phyloP scores from a whole-genome alignment of 73 alveolate genomes.

The Stentor roeselii region DNA sequence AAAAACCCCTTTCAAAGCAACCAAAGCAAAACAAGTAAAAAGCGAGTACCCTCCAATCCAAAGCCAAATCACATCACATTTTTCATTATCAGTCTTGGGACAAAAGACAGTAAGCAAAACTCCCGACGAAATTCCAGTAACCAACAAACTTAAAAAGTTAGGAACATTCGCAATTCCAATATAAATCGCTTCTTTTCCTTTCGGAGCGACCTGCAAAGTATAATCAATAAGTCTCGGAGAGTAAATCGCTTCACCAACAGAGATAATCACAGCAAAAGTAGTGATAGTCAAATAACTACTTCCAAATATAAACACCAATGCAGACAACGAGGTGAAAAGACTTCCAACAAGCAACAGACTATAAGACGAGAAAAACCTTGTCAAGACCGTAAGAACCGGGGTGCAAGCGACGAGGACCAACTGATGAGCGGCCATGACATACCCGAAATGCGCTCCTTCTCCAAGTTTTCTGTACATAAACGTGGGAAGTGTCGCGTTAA shows the following conservation, averaged over 20 bases:
- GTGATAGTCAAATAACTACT: neutral
- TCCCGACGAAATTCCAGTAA: neutral
- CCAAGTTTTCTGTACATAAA: slow-evolving; percentile 30
- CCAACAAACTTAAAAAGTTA: neutral
- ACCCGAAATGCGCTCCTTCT: slow-evolving; percentile 24
- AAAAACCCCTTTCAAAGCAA: no score
- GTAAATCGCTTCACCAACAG: slow-evolving; percentile 17
- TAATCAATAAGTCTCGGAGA: slow-evolving; percentile 21
- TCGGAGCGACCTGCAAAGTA: slow-evolving; percentile 13
- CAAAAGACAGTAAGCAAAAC: slow-evolving; percentile 1
- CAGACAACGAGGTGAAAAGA: neutral
- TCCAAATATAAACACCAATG: slow-evolving; percentile 2
- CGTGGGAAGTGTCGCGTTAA: slow-evolving; percentile 4
- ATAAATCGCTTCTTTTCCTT: slow-evolving; percentile 11
- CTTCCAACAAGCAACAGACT: neutral
- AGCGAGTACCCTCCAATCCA: slow-evolving; percentile 3
- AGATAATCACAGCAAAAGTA: neutral
- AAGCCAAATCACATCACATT: neutral
- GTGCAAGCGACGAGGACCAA: neutral
- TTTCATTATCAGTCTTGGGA: neutral
- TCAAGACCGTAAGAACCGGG: neutral
- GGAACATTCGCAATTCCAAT: neutral
- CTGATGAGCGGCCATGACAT: slow-evolving; percentile 1
- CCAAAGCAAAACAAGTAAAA: neutral
- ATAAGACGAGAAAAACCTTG: neutral